Evolutionary conservation across 345 rosid genomes (phyloP).

Genomic region (Boechera retrofracta): DNA sequence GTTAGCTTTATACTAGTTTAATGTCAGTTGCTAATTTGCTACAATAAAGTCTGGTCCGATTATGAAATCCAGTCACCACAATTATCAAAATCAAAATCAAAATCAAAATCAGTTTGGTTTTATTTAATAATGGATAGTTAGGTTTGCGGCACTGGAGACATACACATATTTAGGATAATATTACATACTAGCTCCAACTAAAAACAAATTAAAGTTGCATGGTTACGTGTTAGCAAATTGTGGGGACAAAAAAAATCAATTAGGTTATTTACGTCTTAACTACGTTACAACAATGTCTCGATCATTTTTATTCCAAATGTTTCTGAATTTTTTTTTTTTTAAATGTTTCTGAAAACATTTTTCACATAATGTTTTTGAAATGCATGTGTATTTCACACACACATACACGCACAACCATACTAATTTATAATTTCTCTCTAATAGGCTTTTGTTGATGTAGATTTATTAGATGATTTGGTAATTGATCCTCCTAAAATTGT

Average conservation of each 20-base stretch:
- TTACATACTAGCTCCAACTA: not conserved
- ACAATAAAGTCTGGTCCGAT: conserved; percentile 15
- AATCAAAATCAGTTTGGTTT: not conserved
- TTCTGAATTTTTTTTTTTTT: not conserved
- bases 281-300: conserved; percentile 34
- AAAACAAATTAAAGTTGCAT: conserved; percentile 32
- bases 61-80: conserved; percentile 18
- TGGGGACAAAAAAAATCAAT: not conserved
- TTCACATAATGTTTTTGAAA: not conserved
- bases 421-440: too few species aligned
- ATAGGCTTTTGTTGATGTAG: too few species aligned
- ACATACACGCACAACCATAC: not conserved
- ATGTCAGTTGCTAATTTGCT: conserved; percentile 19
- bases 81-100: conserved; percentile 25
- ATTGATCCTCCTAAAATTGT: too few species aligned
- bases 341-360: not conserved
- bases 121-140: conserved; percentile 30
- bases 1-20: conserved; percentile 2
- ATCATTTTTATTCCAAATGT: conserved; percentile 16
- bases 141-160: conserved; percentile 21
- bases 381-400: conserved; percentile 8
- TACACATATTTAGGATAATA: conserved; percentile 19
- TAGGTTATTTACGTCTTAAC: conserved; percentile 37
- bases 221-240: conserved; percentile 27
- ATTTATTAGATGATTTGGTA: too few species aligned